Evolutionary conservation across 345 rosid genomes (phyloP), one percentile per base, ranked within the genome.

Genomic region (Rhizophora apiculata): DNA sequence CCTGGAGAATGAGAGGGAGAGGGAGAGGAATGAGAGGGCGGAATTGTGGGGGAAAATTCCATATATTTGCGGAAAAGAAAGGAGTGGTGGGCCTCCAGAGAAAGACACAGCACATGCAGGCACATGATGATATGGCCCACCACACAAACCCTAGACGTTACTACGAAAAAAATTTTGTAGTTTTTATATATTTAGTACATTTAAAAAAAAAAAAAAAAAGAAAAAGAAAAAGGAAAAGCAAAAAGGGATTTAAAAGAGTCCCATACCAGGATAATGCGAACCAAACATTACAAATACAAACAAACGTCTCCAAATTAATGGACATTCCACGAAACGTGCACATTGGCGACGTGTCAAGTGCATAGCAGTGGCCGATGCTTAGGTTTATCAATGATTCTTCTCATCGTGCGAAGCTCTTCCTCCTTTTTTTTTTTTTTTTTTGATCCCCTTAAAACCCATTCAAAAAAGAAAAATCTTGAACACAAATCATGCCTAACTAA

Each of bases 71-170:
- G 73, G 79, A 46, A 80, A 80, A 79, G 80, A 72, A 77, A 81
- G 71, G 55, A 70, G 77, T 66, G 85, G 89, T 85, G 96, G 93
- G 91, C 75, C 88, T 68, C 19, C 20, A 65, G 92, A 87, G 89
- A 85, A 76, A 87, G 93, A 90, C 93, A 87, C 80, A 76, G 88
- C 98, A 93, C 98, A 93, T 93, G 98, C 91, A 77, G 26, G 95
- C 98, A 93, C 98, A 93, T 93, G 98, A 87, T n/a, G 61, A 5
- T 20, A 62, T 82, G 88, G 62, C 88, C 91, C 89, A 80, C 89
- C 72, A 55, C 70, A 68, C 72, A 79, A 79, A 77, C 76, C 83
- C 82, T 76, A 76, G 68, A 60, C 59, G 64, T 75, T 75, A 52
- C 55, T 46, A 18, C 3, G 60, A 21, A 21, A 22, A 0, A 1